Conservation (phyloP, 2,329 filamentous ascomycete species). For the Annulohypoxylon truncatum region DNA sequence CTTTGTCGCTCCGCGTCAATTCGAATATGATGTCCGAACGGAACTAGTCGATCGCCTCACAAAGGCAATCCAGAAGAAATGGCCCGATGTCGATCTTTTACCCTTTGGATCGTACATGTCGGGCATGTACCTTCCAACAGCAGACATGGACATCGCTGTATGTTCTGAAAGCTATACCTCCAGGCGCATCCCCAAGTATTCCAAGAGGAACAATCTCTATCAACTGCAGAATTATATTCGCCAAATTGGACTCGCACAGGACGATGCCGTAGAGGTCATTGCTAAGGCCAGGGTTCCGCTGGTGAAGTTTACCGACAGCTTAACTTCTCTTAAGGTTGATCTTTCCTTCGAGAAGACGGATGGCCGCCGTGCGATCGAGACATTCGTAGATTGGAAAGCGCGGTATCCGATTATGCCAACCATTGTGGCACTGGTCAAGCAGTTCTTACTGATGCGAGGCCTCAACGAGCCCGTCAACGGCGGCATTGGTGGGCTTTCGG, state of each 20-base stretch:
- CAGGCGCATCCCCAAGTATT: conserved; percentile 61
- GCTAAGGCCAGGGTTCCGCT: conserved; percentile 85
- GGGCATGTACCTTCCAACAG: conserved; percentile 75
- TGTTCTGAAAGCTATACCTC: conserved; percentile 70
- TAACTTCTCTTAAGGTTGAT: conserved; percentile 86
- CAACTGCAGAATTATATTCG: conserved; percentile 72
- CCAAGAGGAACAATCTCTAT: conserved; percentile 67
- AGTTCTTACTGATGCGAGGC: conserved; percentile 88
- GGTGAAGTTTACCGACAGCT: conserved; percentile 86
- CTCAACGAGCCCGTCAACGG: conserved; percentile 93
- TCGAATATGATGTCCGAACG: conserved; percentile 79
- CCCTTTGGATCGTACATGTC: conserved; percentile 96
- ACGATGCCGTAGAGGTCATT: conserved; percentile 74
- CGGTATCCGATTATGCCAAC: conserved; percentile 87
- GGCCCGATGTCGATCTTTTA: conserved; percentile 71
- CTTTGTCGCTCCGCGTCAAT: conserved; percentile 80
- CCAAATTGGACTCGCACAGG: conserved; percentile 65
- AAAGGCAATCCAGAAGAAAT: conserved; percentile 66
- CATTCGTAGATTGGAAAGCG: conserved; percentile 82
- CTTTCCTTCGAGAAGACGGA: conserved; percentile 94
- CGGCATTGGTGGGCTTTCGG: conserved; percentile 91
- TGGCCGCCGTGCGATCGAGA: conserved; percentile 82
- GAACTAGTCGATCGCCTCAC: conserved; percentile 78
- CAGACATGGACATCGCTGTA: conserved; percentile 94
- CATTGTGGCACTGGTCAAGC: conserved; percentile 89